These are phyloP conservation scores for Lathyrus sativus DNA, from an alignment of 306 rosid species.

Conservation along the genomic window DNA sequence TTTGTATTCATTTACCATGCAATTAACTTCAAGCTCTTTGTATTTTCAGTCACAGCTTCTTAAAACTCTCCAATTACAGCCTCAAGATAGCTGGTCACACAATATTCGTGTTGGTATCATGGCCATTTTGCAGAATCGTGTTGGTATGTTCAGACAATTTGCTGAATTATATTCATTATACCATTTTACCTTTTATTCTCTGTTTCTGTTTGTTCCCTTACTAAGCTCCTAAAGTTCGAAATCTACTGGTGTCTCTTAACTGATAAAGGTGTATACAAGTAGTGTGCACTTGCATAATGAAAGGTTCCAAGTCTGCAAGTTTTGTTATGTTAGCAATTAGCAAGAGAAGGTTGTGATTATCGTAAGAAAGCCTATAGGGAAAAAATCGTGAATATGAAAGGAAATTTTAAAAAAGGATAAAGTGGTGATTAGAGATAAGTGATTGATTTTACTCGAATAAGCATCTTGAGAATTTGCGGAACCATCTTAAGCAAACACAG, in stretches of 20 bases:
- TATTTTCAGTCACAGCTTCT: constrained; percentile 56
- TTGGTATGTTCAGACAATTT: constrained; percentile 61
- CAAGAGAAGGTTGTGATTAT: constrained; percentile 7
- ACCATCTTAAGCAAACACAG: not conserved
- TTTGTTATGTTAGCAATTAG: constrained; percentile 26
- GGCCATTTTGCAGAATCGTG: constrained; percentile 85
- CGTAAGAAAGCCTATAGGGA: constrained; percentile 9
- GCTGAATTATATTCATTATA: constrained; percentile 5
- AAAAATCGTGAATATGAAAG: constrained; percentile 5
- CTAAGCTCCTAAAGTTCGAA: constrained; percentile 32
- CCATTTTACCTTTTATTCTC: constrained; percentile 24
- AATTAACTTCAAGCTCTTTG: constrained; percentile 35
- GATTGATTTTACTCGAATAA: constrained; percentile 1
- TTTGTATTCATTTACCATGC: constrained; percentile 28
- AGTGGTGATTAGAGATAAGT: constrained; percentile 16
- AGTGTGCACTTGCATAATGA: constrained; percentile 29
- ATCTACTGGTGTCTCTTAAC: constrained; percentile 22
- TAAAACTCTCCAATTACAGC: constrained; percentile 53
- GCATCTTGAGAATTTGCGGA: not conserved
- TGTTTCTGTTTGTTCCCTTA: constrained; percentile 8
- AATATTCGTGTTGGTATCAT: constrained; percentile 66
- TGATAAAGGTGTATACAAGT: constrained; percentile 29
- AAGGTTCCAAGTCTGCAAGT: constrained; percentile 18
- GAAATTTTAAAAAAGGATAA: not conserved
- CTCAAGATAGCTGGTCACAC: constrained; percentile 59